Base-by-base conservation (phyloP, 202 grass and related monocot genomes). In the Panicum hallii region DNA sequence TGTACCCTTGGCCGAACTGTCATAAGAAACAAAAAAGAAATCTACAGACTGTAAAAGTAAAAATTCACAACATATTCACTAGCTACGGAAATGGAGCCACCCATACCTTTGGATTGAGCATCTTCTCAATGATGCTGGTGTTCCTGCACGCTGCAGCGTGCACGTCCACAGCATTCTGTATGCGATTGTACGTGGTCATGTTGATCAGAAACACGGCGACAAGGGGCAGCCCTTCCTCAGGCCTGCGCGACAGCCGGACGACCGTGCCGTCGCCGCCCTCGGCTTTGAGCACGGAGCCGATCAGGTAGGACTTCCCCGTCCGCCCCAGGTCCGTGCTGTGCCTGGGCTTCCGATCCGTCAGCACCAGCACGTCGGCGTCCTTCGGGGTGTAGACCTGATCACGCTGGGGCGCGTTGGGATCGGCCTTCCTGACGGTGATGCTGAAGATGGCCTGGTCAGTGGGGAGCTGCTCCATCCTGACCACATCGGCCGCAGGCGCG, bases 131-230 rank as follows among this genome's bases (percentile, higher is more conserved):
- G 49, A 95, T 50, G 7, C 52, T 7, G 4, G 36, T 74, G 63
- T 84, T 83, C 32, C 70, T 72, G 1, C 14, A 46, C 0, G 0
- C 3, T 7, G 78, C 67, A 10, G 66, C 70, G 1, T 71, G 62
- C 10, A 78, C 11, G 4, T 85, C 83, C 23, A 98, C 2, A 8
- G 90, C 83, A 34, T 62, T 83, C 77, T 81, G 83, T 52, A 98
- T 93, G 19, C 93, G 92, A 47, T 78, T 85, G 43, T 91, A 92
- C 1, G 95, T 95, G 1, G 77, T 86, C 67, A 90, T 90, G 15
- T 92, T 98, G 47, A 93, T 57, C 5, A 95, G 53, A 5, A 80
- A 95, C 83, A 93, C 83, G 0, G 77, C 95, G n/a, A 90, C 67
- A 5, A 91, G 54, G 0, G 70, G 63, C 2, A 2, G 5, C 1